Percentiles rank a stretch among this genome's conserved stretches.
phyloP scores from a whole-genome alignment of 805 yeast genomes.

The Candida insectalens region DNA sequence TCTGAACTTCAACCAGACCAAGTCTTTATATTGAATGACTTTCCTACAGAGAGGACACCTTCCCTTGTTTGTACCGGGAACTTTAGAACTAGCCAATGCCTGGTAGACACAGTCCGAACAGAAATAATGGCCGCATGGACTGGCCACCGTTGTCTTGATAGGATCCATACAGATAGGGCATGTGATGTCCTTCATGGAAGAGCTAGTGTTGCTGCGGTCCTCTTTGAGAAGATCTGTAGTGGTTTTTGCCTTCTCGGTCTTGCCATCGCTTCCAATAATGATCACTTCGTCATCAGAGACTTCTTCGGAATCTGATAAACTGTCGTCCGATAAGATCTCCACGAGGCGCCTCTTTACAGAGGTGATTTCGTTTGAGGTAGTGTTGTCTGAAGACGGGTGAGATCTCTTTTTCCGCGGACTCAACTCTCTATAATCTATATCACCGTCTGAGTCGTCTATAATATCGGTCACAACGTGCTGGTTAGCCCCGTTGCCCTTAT shows the following conservation, averaged over 20 bases:
- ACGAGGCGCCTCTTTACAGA: too few species aligned
- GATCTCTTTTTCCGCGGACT: neutral
- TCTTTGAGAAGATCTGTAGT: slow-evolving; percentile 25
- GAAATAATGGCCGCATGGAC: slow-evolving; percentile 51
- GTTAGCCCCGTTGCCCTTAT: too few species aligned
- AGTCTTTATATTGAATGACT: slow-evolving; percentile 18
- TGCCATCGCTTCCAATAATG: slow-evolving; percentile 25
- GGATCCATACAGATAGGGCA: slow-evolving; percentile 53
- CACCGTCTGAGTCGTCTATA: too few species aligned
- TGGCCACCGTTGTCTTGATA: slow-evolving; percentile 35
- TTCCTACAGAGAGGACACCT: slow-evolving; percentile 26
- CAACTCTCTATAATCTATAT: slow-evolving; percentile 2
- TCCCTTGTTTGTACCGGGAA: slow-evolving; percentile 16
- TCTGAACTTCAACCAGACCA: slow-evolving; percentile 23
- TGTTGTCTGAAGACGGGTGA: neutral
- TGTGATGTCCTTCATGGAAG: slow-evolving; percentile 25
- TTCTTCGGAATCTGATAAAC: slow-evolving; percentile 2
- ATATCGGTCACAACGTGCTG: too few species aligned
- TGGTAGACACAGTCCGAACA: slow-evolving; percentile 44
- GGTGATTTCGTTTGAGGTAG: too few species aligned
- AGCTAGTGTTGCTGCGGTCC: slow-evolving; percentile 12
- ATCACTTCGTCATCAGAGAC: slow-evolving; percentile 24
- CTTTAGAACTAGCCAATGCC: slow-evolving; percentile 37
- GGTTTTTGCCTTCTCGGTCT: slow-evolving; percentile 21
- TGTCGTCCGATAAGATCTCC: slow-evolving; percentile 2